These are phyloP conservation scores for Diophrys appendiculata DNA, from an alignment of 73 alveolate genomes.

Conservation along the genomic window DNA sequence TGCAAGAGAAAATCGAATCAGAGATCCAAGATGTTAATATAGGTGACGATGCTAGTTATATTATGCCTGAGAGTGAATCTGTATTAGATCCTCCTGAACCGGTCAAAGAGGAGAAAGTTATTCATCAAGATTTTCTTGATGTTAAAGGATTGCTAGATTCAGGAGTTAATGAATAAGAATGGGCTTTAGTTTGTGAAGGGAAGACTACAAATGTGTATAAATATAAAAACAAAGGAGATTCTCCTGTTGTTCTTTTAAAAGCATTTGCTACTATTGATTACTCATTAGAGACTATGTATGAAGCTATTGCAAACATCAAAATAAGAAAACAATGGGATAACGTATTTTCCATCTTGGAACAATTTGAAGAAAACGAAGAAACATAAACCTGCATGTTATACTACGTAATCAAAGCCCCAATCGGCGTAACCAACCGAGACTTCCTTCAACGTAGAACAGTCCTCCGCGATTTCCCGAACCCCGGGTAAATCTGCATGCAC, in stretches of 20 bases:
- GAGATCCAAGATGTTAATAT: too few relatives aligned
- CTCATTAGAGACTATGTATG: conserved; percentile 24
- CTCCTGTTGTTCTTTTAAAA: conserved; percentile 51
- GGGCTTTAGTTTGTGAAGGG: conserved; percentile 29
- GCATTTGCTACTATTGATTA: conserved; percentile 44
- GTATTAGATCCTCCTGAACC: conserved; percentile 2
- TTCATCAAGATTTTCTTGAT: conserved; percentile 42
- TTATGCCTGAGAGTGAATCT: too few relatives aligned
- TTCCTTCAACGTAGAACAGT: conserved; percentile 85
- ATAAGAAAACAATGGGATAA: conserved; percentile 58
- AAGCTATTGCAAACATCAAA: conserved; percentile 29
- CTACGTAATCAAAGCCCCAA: conserved; percentile 84
- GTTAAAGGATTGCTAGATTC: conserved; percentile 27
- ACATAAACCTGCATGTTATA: conserved; percentile 72
- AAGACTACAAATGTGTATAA: background rate
- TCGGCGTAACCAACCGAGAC: conserved; percentile 82
- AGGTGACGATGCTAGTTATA: too few relatives aligned
- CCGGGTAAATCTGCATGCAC: conserved; percentile 74
- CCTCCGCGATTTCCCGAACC: conserved; percentile 81
- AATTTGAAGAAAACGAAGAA: conserved; percentile 64
- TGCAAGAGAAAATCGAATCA: background rate
- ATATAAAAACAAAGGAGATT: conserved; percentile 36
- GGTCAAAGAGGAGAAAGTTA: background rate
- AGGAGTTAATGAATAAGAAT: conserved; percentile 25
- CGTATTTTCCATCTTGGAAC: conserved; percentile 56